Percentiles rank a stretch among this genome's conserved stretches.
Conservation (phyloP, 139 green algal genomes). For the Chlorella sp. region DNA sequence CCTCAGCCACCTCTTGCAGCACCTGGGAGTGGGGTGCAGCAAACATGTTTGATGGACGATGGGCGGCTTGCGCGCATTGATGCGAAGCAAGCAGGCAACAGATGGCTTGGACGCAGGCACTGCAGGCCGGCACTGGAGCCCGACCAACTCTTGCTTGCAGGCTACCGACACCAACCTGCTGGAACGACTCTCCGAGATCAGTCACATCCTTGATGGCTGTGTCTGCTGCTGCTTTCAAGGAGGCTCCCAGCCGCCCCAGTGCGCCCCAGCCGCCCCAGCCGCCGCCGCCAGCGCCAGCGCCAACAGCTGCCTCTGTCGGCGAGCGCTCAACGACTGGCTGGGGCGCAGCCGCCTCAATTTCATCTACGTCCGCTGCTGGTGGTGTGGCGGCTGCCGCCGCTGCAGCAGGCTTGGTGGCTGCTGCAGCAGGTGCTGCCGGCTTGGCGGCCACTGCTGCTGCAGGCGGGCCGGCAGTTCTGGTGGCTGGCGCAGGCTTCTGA, state of each 20-base stretch:
- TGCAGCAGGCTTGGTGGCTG: neutral
- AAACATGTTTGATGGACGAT: too few species aligned
- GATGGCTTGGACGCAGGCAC: neutral
- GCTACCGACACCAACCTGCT: neutral
- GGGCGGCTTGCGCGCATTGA: too few species aligned
- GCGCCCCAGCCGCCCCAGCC: slow-evolving; percentile 28
- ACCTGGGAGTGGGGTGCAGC: neutral
- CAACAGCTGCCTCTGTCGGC: neutral
- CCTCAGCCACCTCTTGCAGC: slow-evolving; percentile 29
- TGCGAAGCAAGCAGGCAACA: neutral
- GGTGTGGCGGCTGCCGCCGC: neutral
- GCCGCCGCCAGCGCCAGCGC: neutral
- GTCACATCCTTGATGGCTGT: slow-evolving; percentile 34
- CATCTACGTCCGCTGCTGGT: too few species aligned
- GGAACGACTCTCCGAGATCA: slow-evolving; percentile 34
- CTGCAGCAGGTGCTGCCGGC: neutral
- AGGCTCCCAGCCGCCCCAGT: slow-evolving; percentile 4
- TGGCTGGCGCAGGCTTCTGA: too few species aligned
- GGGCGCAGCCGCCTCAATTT: neutral
- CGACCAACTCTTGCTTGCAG: neutral
- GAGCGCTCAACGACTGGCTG: too few species aligned
- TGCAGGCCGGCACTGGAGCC: neutral
- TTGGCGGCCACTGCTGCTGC: neutral
- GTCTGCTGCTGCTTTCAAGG: slow-evolving; percentile 8
- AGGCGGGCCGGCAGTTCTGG: neutral